Percentiles rank a stretch among this genome's conserved stretches.
Conservation (phyloP, 352 stramenopile species). For the Pythium brachiatum region DNA sequence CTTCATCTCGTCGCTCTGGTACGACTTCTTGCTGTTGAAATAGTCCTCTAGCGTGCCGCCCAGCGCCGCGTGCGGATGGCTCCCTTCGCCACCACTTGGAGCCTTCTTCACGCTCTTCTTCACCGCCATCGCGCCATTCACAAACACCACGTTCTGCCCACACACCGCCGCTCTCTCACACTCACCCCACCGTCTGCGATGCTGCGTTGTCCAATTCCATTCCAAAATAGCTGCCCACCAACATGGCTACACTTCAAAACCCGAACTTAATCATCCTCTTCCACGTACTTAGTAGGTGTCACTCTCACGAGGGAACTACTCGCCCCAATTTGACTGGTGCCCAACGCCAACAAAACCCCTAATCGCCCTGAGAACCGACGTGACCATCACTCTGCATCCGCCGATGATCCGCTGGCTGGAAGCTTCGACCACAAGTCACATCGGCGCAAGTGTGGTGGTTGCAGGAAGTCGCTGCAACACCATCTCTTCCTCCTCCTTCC, state of each 20-base stretch:
- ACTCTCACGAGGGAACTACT: conserved; percentile 3
- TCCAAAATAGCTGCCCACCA: not conserved
- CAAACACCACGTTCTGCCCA: not conserved
- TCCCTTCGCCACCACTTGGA: conserved; percentile 12
- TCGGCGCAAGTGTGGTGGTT: not conserved
- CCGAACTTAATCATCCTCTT: not conserved
- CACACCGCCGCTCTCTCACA: too few species aligned
- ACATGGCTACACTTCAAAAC: conserved; percentile 14
- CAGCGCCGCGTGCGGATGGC: conserved; percentile 13
- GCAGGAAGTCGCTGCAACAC: not conserved
- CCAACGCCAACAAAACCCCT: not conserved
- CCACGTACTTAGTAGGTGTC: not conserved
- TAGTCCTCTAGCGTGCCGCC: conserved; percentile 41
- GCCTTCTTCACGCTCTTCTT: conserved; percentile 38
- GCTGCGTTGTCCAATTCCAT: not conserved
- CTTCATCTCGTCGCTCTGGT: conserved; percentile 28
- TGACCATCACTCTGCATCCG: conserved; percentile 8
- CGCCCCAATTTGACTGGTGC: conserved; percentile 14
- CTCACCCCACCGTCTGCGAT: not conserved
- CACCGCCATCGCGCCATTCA: conserved; percentile 11
- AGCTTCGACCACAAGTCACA: conserved; percentile 7
- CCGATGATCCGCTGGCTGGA: conserved; percentile 3
- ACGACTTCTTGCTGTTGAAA: conserved; percentile 36
- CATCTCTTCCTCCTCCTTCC: conserved; percentile 1
- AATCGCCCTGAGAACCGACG: not conserved